Evolutionary conservation across 2,329 filamentous ascomycete genomes (phyloP), one percentile per base, ranked within the genome.

Genomic region (Calycina marina): DNA sequence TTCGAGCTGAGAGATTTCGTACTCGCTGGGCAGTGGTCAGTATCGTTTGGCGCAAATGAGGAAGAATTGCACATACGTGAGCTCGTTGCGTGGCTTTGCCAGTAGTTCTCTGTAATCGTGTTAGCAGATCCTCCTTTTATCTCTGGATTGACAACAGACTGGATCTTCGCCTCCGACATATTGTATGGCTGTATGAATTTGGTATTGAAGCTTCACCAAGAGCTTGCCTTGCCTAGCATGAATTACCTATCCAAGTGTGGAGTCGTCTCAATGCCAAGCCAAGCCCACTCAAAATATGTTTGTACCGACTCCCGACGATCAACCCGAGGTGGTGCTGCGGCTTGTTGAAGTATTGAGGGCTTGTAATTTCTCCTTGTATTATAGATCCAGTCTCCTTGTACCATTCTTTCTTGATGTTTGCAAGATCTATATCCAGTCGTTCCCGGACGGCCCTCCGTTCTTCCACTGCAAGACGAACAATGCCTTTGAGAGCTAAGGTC

Each of bases 21-120:
- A 93, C 63, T 93, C 85, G 42, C 83, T 92, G 50, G 22, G 13
- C 16, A 20, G 30, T 20, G 24, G 42, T 51, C 42, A 51, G 46
- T 39, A 31, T 31, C 18, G 31, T 18, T 14, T 38, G 33, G 13
- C 42, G 36, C 34, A 44, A 37, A 45, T 28, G 41, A 34, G 37
- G 37, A 27, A 17, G 12, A 13, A 25, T 28, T 39, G 35, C 37
- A 69, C 78, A 48, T 74, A 92, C 84, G 85, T 93, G 60, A 93
- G 78, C 56, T 94, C 86, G 52, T 69, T 74, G 60, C 84, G 82
- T 44, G 83, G 77, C 69, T 93, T 93, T 57, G 72, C 77, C 44
- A 92, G 73, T 51, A 93, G 74, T 59, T 93, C 85, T 61, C 84
- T 92, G 55, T 38, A 38, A 11, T 25, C 13, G 2, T 18, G 27